Evolutionary conservation across 2,329 filamentous ascomycete species (phyloP).

Genomic region (Epichloe bromicola): DNA sequence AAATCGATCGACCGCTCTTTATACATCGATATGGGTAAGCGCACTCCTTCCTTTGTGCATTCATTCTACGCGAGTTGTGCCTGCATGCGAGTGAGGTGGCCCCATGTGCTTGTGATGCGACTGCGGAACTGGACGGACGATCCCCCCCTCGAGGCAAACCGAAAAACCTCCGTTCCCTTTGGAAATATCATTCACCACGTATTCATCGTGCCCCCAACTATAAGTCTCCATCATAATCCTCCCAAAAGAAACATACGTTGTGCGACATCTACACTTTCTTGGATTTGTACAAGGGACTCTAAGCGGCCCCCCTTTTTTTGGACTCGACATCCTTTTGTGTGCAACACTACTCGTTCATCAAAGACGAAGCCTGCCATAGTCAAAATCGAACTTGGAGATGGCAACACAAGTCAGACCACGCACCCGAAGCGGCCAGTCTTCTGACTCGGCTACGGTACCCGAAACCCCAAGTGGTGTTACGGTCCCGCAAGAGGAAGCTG

Average conservation of each 20-base stretch:
- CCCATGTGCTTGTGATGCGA: conserved; percentile 3
- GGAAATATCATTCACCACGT: conserved; percentile 4
- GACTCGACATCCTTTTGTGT: conserved; percentile 15
- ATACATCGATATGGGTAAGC: conserved; percentile 31
- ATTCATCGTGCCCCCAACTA: conserved; percentile 3
- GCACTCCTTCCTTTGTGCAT: conserved; percentile 15
- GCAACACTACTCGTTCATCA: conserved; percentile 8
- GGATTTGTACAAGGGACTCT: conserved; percentile 15
- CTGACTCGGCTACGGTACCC: conserved; percentile 4
- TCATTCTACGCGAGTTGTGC: neutral
- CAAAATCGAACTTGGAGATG: conserved; percentile 28
- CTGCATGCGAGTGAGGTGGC: conserved; percentile 12
- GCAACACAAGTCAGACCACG: conserved; percentile 31
- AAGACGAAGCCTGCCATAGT: neutral
- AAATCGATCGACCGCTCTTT: conserved; percentile 22
- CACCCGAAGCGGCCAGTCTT: conserved; percentile 32
- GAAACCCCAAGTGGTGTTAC: conserved; percentile 24
- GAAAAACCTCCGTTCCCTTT: neutral
- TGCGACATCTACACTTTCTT: conserved; percentile 34
- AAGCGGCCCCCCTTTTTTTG: conserved; percentile 15
- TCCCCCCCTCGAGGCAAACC: conserved; percentile 3
- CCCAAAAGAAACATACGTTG: conserved; percentile 25
- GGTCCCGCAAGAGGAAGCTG: conserved; percentile 7
- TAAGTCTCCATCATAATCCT: conserved; percentile 9
- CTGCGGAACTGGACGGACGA: conserved; percentile 11